Percentiles rank a stretch among this genome's conserved stretches.
These are phyloP conservation scores for Galerina sulciceps DNA, from an alignment of 768 basidiomycete genomes.

Conservation along the genomic window DNA sequence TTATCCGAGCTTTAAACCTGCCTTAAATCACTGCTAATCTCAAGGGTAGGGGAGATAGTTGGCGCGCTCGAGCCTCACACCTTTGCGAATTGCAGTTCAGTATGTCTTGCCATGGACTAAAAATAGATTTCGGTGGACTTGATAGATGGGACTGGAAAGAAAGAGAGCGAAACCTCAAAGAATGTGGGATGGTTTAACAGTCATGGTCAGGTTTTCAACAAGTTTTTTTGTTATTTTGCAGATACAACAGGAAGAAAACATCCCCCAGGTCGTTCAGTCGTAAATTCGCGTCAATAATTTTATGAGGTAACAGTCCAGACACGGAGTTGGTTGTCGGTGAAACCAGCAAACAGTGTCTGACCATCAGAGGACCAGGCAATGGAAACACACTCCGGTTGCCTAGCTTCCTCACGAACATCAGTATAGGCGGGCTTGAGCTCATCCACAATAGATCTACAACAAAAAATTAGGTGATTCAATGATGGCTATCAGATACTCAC, in stretches of 20 bases:
- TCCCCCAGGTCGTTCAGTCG: conserved; percentile 21
- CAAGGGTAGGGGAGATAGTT: conserved; percentile 71
- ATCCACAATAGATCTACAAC: conserved; percentile 90
- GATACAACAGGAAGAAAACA: conserved; percentile 28
- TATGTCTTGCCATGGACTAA: conserved; percentile 61
- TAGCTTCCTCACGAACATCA: conserved; percentile 69
- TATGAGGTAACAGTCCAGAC: conserved; percentile 86
- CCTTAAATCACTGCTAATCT: neutral
- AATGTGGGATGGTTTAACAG: conserved; percentile 38
- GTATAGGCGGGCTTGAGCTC: conserved; percentile 97
- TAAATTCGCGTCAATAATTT: conserved; percentile 33
- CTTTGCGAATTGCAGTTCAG: conserved; percentile 76
- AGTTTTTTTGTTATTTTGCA: conserved; percentile 37
- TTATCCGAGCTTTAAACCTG: neutral
- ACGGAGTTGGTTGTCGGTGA: conserved; percentile 92
- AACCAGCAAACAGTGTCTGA: conserved; percentile 95
- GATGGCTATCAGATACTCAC: conserved; percentile 50
- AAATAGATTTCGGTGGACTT: conserved; percentile 75
- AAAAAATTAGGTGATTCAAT: conserved; percentile 4
- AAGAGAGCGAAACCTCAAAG: conserved; percentile 64
- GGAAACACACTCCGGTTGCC: conserved; percentile 92
- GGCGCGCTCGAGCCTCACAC: conserved; percentile 73
- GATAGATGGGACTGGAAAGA: conserved; percentile 76
- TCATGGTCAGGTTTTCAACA: conserved; percentile 30
- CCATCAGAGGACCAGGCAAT: conserved; percentile 99